A percentile compares a stretch with the other conserved stretches of the same genome.
These are phyloP conservation scores for Thraustotheca clavata DNA, from an alignment of 352 stramenopile species.

Conservation along the genomic window DNA sequence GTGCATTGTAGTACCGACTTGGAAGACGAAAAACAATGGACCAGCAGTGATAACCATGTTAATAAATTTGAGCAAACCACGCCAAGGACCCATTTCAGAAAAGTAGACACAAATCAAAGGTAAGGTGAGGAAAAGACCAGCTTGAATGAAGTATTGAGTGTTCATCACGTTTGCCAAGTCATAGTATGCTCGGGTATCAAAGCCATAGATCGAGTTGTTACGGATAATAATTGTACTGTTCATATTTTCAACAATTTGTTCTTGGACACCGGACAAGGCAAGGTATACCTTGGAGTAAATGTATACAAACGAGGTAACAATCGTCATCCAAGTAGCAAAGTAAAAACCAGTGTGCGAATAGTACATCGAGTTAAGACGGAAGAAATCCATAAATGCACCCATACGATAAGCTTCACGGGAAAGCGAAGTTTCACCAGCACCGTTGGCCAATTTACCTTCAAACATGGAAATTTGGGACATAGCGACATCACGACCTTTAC, in stretches of 20 bases:
- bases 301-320: constrained; percentile 82
- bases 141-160: constrained; percentile 81
- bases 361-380: constrained; percentile 81
- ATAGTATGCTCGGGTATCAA: constrained; percentile 51
- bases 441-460: constrained; percentile 77
- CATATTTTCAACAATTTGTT: constrained; percentile 66
- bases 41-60: constrained; percentile 72
- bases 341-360: constrained; percentile 84
- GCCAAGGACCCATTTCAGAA: constrained; percentile 57
- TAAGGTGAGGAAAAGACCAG: constrained; percentile 67
- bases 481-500: constrained; percentile 97
- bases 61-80: constrained; percentile 59
- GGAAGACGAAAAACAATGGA: constrained; percentile 72
- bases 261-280: constrained; percentile 56
- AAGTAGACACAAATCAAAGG: constrained; percentile 74
- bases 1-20: constrained; percentile 76
- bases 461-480: constrained; percentile 98
- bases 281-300: constrained; percentile 83
- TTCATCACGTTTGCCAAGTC: constrained; percentile 64
- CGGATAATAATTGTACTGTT: constrained; percentile 61
- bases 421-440: constrained; percentile 66
- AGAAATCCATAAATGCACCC: constrained; percentile 82
- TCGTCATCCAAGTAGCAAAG: constrained; percentile 81
- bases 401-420: constrained; percentile 74
- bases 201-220: constrained; percentile 39